These are phyloP conservation scores for Eucommia ulmoides DNA, from an alignment of 257 asterid species.

Conservation along the genomic window DNA sequence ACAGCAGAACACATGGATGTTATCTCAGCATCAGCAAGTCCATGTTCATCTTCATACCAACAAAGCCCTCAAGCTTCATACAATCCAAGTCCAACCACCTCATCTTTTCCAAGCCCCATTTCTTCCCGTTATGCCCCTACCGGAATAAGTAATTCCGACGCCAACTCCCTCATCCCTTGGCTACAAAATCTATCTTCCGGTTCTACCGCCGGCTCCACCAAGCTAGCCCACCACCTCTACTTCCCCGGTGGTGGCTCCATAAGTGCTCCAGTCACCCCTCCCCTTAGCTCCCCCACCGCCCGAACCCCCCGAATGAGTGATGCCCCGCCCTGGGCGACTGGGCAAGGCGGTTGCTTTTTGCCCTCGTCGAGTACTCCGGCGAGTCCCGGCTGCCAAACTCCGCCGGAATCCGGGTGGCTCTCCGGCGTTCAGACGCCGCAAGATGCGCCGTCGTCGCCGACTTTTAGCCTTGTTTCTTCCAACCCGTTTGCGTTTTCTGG, in stretches of 20 bases:
- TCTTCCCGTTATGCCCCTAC: conserved; percentile 43
- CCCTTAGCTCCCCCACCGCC: conserved; percentile 83
- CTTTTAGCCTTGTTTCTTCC: conserved; percentile 74
- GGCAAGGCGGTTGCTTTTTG: conserved; percentile 52
- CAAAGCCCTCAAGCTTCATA: conserved; percentile 80
- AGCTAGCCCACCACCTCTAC: conserved; percentile 62
- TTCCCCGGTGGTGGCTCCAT: conserved; percentile 81
- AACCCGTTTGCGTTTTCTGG: conserved; percentile 72
- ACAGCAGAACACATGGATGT: conserved; percentile 49
- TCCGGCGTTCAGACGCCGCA: conserved; percentile 95
- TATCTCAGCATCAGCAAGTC: conserved; percentile 58
- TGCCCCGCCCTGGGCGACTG: conserved; percentile 53
- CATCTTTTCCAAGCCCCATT: conserved; percentile 70
- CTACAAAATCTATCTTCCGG: conserved; percentile 80
- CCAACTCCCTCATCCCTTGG: conserved; percentile 95
- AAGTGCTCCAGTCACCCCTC: conserved; percentile 98
- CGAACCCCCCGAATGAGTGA: conserved; percentile 64
- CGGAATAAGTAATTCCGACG: conserved; percentile 37
- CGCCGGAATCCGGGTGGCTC: conserved; percentile 86
- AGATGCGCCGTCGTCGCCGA: conserved; percentile 79
- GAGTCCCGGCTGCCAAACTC: conserved; percentile 74
- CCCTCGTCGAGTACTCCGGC: conserved; percentile 71
- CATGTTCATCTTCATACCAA: conserved; percentile 75
- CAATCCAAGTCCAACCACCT: conserved; percentile 77
- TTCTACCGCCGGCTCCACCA: conserved; percentile 47